phyloP scores from a whole-genome alignment of 202 grass and related monocot species.

The Setaria viridis region DNA sequence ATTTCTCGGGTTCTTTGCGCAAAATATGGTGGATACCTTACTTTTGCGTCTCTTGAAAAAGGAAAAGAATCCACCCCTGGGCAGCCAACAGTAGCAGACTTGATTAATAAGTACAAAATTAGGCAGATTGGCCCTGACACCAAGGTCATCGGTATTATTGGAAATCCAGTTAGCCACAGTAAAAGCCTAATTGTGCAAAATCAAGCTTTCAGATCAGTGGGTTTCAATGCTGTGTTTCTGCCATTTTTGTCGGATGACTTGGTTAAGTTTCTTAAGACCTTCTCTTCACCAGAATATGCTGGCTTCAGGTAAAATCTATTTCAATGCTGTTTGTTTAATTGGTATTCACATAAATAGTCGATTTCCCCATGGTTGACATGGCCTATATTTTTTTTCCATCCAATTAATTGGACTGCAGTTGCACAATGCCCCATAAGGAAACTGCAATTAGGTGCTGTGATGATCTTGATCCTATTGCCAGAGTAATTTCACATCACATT shows the following conservation, averaged over 20 bases:
- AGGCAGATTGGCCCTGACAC: constrained; percentile 69
- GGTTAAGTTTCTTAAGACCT: constrained; percentile 75
- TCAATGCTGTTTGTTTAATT: not conserved
- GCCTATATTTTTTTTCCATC: constrained; percentile 14
- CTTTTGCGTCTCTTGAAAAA: constrained; percentile 72
- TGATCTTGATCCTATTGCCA: constrained; percentile 90
- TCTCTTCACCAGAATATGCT: constrained; percentile 85
- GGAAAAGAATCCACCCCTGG: constrained; percentile 72
- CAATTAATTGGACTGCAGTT: constrained; percentile 57
- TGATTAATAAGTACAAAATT: constrained; percentile 85
- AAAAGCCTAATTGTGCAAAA: constrained; percentile 90
- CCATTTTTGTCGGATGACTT: constrained; percentile 93
- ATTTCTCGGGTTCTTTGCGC: constrained; percentile 80
- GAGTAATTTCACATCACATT: constrained; percentile 52
- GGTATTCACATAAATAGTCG: not conserved
- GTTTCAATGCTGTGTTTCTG: constrained; percentile 85
- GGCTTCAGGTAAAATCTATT: constrained; percentile 83
- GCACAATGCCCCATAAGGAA: constrained; percentile 96
- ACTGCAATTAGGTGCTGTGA: constrained; percentile 84
- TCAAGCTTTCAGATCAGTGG: constrained; percentile 83
- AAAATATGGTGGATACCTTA: constrained; percentile 95
- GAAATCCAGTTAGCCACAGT: constrained; percentile 91
- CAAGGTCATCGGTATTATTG: constrained; percentile 89
- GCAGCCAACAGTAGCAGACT: constrained; percentile 69
- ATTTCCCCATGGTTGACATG: constrained; percentile 13